A percentile compares a stretch with the other conserved stretches of the same genome.
phyloP scores from a whole-genome alignment of 495 filamentous ascomycete species.

The Oleoguttula mirabilis region DNA sequence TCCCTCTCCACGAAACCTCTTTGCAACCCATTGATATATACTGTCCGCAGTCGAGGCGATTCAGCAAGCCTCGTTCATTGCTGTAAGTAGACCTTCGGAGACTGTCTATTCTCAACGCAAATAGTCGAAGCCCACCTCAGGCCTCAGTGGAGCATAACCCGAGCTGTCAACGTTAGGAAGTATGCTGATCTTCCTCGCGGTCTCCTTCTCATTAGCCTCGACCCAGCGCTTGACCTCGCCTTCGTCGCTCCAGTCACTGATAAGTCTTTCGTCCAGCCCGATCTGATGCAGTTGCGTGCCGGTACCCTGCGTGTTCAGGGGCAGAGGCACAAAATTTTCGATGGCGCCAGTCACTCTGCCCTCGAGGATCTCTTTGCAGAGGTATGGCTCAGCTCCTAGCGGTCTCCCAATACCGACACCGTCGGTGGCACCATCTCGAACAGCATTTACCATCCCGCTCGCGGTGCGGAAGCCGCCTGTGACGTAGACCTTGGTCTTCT shows the following conservation, averaged over 20 bases:
- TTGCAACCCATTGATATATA: too few relatives aligned
- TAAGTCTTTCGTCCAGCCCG: conserved; percentile 37
- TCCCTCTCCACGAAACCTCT: too few relatives aligned
- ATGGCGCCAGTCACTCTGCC: conserved; percentile 38
- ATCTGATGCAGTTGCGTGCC: conserved; percentile 41
- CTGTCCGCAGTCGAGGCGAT: too few relatives aligned
- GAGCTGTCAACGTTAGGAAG: conserved; percentile 26
- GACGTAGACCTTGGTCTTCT: conserved; percentile 44
- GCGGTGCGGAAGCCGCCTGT: conserved; percentile 52
- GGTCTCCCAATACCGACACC: conserved; percentile 46
- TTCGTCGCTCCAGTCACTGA: conserved; percentile 37
- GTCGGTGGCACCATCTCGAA: conserved; percentile 34
- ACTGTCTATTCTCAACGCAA: conserved; percentile 10
- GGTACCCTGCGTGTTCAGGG: conserved; percentile 25
- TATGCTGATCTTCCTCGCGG: conserved; percentile 27
- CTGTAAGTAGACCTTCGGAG: too few relatives aligned
- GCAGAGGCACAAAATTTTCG: conserved; percentile 19
- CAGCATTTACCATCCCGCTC: conserved; percentile 46
- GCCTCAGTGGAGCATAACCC: conserved; percentile 16
- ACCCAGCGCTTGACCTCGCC: conserved; percentile 28
- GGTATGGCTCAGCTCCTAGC: conserved; percentile 38
- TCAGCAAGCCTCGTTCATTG: too few relatives aligned
- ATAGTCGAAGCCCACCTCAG: conserved; percentile 19
- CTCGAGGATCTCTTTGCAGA: conserved; percentile 39
- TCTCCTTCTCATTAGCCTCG: conserved; percentile 31